These are phyloP conservation scores for Aspergillus oerlinghausenensis DNA, from an alignment of 2,329 filamentous ascomycete genomes.

Conservation along the genomic window DNA sequence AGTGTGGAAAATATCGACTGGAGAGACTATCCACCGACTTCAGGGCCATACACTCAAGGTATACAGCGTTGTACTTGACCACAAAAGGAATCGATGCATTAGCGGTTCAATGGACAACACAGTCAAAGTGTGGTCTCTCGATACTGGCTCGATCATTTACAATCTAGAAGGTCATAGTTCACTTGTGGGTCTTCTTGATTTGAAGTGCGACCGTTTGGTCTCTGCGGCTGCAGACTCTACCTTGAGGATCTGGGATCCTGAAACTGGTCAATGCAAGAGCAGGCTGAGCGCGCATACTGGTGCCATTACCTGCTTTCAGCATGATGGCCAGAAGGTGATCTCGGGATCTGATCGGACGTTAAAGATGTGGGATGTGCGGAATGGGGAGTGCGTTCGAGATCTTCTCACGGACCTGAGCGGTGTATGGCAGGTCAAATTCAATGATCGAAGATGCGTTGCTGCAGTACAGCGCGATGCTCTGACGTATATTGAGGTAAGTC, in stretches of 20 bases:
- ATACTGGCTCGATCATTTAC: constrained; percentile 77
- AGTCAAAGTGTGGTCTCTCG: constrained; percentile 95
- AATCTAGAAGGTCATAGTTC: constrained; percentile 91
- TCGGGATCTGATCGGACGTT: constrained; percentile 91
- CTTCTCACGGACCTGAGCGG: constrained; percentile 87
- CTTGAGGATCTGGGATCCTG: constrained; percentile 93
- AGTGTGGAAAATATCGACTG: constrained; percentile 96
- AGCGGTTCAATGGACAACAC: constrained; percentile 98
- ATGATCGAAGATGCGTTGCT: constrained; percentile 89
- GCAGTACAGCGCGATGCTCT: constrained; percentile 88
- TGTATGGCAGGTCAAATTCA: constrained; percentile 99
- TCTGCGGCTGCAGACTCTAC: constrained; percentile 95
- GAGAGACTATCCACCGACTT: constrained; percentile 77
- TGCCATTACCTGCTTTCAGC: constrained; percentile 97
- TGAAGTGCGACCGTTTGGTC: constrained; percentile 84
- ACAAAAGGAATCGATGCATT: constrained; percentile 88
- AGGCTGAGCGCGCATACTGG: constrained; percentile 90
- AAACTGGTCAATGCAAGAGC: constrained; percentile 83
- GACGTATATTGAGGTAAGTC: constrained; percentile 89
- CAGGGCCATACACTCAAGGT: constrained; percentile 89
- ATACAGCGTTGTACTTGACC: constrained; percentile 93
- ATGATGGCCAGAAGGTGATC: constrained; percentile 94
- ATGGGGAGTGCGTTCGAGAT: constrained; percentile 87
- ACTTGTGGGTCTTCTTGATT: constrained; percentile 84
- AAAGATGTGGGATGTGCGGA: constrained; percentile 98